These are phyloP conservation scores for Amylocystis lapponica DNA, from an alignment of 768 basidiomycete genomes.

Conservation along the genomic window DNA sequence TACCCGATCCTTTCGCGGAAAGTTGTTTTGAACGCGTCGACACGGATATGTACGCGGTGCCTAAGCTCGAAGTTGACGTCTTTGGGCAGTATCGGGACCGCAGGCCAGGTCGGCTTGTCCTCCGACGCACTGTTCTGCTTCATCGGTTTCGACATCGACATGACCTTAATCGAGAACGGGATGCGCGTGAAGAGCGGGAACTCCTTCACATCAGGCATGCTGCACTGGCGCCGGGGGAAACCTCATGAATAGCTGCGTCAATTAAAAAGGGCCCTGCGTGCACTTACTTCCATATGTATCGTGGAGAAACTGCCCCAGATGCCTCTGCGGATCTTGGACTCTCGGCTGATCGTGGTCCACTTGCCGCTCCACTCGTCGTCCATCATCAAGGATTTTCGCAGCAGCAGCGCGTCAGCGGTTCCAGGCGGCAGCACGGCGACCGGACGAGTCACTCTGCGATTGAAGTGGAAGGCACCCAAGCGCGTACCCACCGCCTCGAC, in stretches of 20 bases:
- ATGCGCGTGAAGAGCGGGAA: slow-evolving; percentile 7
- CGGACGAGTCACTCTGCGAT: slow-evolving; percentile 1
- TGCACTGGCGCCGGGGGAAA: slow-evolving; percentile 4
- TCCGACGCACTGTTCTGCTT: slow-evolving; percentile 2
- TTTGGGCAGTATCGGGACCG: neutral
- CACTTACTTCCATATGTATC: slow-evolving; percentile 8
- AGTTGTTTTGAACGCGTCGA: neutral
- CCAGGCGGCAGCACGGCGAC: slow-evolving; percentile 5
- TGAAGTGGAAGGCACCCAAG: slow-evolving; percentile 5
- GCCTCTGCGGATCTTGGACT: slow-evolving; percentile 10
- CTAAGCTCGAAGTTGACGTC: slow-evolving; percentile 7
- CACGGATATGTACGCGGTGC: slow-evolving; percentile 3
- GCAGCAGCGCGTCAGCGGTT: neutral
- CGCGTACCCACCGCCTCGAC: slow-evolving; percentile 11
- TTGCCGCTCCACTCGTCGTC: neutral
- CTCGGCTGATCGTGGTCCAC: neutral
- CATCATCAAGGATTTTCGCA: neutral
- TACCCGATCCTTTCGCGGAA: neutral
- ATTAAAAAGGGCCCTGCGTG: neutral
- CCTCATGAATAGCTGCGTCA: neutral
- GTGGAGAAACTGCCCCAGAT: slow-evolving; percentile 15
- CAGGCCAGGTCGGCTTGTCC: slow-evolving; percentile 6
- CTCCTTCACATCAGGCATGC: slow-evolving; percentile 4
- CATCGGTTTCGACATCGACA: slow-evolving; percentile 2
- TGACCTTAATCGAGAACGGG: slow-evolving; percentile 11